Percentiles rank a stretch among this genome's conserved stretches.
phyloP scores from a whole-genome alignment of 179 eudicot species.

The Heliamphora pulchella region DNA sequence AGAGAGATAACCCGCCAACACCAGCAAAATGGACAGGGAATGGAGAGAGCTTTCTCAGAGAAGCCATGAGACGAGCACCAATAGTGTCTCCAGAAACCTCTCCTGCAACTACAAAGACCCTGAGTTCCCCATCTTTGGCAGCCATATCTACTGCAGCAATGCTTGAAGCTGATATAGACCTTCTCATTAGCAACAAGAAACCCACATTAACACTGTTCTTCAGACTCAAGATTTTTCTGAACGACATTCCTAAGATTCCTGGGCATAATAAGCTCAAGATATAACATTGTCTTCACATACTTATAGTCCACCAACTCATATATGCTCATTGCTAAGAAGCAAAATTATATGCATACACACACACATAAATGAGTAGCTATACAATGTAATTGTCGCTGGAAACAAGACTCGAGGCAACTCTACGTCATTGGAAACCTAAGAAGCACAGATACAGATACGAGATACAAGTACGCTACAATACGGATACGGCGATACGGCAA shows the following conservation, averaged over 20 bases:
- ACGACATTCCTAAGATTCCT: constrained; percentile 20
- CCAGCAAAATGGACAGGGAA: constrained; percentile 74
- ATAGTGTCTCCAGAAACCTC: constrained; percentile 93
- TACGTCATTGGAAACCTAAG: too few relatives aligned
- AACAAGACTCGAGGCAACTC: neutral
- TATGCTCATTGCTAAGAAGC: neutral
- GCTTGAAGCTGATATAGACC: constrained; percentile 43
- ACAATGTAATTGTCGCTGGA: neutral
- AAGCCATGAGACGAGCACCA: constrained; percentile 77
- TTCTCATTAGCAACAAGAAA: constrained; percentile 24
- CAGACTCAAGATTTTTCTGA: constrained; percentile 17
- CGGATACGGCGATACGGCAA: too few relatives aligned
- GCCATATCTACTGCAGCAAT: constrained; percentile 57
- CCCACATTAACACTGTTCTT: constrained; percentile 17
- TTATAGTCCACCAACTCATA: neutral
- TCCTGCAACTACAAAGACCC: constrained; percentile 85
- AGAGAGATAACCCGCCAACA: constrained; percentile 70
- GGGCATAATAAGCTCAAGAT: constrained; percentile 8
- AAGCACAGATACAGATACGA: too few relatives aligned
- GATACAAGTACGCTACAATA: too few relatives aligned
- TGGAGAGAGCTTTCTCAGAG: constrained; percentile 65
- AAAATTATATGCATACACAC: neutral
- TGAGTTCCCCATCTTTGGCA: constrained; percentile 80
- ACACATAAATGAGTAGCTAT: neutral
- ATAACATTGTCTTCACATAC: neutral